These are phyloP conservation scores for Botrytis medusae DNA, from an alignment of 2,329 filamentous ascomycete species.

Conservation along the genomic window DNA sequence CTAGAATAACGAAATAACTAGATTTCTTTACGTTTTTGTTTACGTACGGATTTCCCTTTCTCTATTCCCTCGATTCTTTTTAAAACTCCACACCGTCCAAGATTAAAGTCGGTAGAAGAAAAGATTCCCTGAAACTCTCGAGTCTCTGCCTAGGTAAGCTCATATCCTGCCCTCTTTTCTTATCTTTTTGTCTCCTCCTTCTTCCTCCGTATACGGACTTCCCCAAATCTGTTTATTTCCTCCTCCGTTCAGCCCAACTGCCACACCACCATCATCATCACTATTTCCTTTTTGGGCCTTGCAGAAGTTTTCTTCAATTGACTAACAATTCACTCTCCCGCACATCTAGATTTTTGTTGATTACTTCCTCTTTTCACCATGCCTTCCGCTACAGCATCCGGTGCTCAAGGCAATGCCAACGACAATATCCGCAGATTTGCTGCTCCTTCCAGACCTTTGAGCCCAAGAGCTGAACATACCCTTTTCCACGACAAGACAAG, in stretches of 20 bases:
- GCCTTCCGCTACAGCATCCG: conserved; percentile 30
- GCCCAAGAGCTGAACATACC: conserved; percentile 81
- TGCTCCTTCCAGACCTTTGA: conserved; percentile 87
- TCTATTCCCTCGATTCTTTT: neutral
- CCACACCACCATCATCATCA: neutral
- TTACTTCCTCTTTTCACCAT: conserved; percentile 17
- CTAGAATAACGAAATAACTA: neutral
- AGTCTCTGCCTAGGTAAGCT: conserved; percentile 5
- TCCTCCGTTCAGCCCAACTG: conserved; percentile 1
- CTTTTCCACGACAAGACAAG: conserved; percentile 99
- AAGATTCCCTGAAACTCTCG: conserved; percentile 3
- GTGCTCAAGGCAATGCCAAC: conserved; percentile 68
- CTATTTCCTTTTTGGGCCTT: conserved; percentile 7
- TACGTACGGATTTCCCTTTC: conserved; percentile 12
- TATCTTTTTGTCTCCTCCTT: too few species aligned
- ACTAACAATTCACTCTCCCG: conserved; percentile 25
- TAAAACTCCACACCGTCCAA: conserved; percentile 1
- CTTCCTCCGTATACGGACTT: conserved; percentile 22
- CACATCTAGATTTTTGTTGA: conserved; percentile 21
- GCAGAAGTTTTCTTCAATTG: conserved; percentile 24
- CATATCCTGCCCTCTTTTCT: neutral
- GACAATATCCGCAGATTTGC: conserved; percentile 98
- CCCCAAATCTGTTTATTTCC: conserved; percentile 4
- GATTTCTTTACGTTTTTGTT: conserved; percentile 8
- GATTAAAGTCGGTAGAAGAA: conserved; percentile 8